Base-by-base conservation (phyloP, 257 asterid genomes). In the Craterostigma plantagineum region DNA sequence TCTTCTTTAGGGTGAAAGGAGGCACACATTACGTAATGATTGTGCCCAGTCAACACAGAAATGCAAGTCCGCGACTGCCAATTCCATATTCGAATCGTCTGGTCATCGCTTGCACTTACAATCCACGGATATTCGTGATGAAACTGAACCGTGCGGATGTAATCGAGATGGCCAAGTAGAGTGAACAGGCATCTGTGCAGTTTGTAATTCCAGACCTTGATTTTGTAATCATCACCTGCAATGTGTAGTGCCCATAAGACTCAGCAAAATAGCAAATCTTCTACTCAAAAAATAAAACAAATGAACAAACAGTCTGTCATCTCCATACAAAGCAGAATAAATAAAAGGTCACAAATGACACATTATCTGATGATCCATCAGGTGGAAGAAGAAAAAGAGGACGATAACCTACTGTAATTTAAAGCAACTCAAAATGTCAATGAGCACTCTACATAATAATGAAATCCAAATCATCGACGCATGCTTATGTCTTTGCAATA, bases 111-210 rank as follows among this genome's bases (percentile, higher is more conserved):
- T 34, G 95, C 92, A 68, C 98, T 90, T 18, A 90, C 84, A 3
- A 90, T 90, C 98, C 99, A 83, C 23, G 99, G 99, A 65, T 66
- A 63, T 68, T 83, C 98, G 18, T 90, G 98, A 67, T 90, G 98
- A 60, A 90, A 90, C 41, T 90, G 98, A 34, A 90, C 98, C 0
- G 95, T 90, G 13, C 98, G 72, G 47, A 90, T 79, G 56, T 90
- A 90, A 68, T 90, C 98, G 53, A 83, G 95, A 72, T 83, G 98
- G 18, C 98, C 98, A 45, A 83, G 92, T 54, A 90, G 85, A 33
- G 95, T 90, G 65, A 83, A 90, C 49, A 90, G 68, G 61, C 98
- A 83, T 46, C 92, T 60, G 57, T 83, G 98, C 76, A 90, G 57
- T 70, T 87, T 82, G 56, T 87, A 79, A 59, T 87, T 87, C 98